Evolutionary conservation across 345 rosid genomes (phyloP).

Genomic region (Angophora floribunda): DNA sequence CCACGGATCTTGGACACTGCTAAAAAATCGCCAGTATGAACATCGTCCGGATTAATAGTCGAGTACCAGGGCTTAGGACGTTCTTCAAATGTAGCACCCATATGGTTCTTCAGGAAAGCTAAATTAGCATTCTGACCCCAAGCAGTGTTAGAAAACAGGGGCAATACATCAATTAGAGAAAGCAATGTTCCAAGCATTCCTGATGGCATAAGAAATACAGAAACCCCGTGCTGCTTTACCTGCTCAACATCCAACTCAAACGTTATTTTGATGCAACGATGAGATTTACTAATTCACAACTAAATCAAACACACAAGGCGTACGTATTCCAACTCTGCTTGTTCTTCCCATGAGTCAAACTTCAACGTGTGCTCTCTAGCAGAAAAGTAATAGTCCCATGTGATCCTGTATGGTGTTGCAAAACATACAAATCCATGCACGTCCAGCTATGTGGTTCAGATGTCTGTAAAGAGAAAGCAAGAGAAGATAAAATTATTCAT

Average conservation of each 20-base stretch:
- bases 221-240: conserved; percentile 92
- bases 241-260: conserved; percentile 16
- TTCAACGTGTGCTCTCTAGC: conserved; percentile 72
- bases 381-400: conserved; percentile 94
- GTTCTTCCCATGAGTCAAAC: conserved; percentile 87
- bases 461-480: conserved; percentile 37
- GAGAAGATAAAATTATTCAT: background rate
- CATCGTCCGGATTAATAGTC: conserved; percentile 61
- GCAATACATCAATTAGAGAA: conserved; percentile 79
- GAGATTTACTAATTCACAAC: background rate
- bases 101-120: conserved; percentile 73
- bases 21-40: conserved; percentile 87
- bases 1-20: conserved; percentile 93
- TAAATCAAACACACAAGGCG: background rate
- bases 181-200: conserved; percentile 93
- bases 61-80: conserved; percentile 76
- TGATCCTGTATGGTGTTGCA: conserved; percentile 95
- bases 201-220: conserved; percentile 95
- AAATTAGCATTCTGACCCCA: conserved; percentile 96
- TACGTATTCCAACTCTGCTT: conserved; percentile 88
- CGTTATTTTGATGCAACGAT: background rate
- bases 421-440: conserved; percentile 94
- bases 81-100: conserved; percentile 88
- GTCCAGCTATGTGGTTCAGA: conserved; percentile 89
- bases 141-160: conserved; percentile 75